Evolutionary conservation across 2,329 filamentous ascomycete genomes (phyloP).

Genomic region (Remersonia thermophila): DNA sequence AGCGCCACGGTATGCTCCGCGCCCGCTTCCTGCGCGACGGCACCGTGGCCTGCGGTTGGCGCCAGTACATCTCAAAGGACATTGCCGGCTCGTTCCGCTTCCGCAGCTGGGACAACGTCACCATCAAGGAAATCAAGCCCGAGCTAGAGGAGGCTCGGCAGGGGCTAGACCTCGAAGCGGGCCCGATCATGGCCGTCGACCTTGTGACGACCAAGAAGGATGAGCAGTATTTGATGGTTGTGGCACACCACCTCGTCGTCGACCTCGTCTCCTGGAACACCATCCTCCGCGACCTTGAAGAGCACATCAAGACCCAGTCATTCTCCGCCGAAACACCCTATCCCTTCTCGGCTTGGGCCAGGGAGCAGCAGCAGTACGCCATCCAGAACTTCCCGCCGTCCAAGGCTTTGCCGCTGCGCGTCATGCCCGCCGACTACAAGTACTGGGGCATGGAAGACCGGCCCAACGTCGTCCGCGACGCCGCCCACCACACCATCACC

Average conservation of each 20-base stretch:
- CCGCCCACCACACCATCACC: conserved; percentile 10
- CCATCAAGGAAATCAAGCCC: conserved; percentile 11
- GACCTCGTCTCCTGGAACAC: conserved; percentile 36
- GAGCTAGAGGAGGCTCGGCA: conserved; percentile 12
- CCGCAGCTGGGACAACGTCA: conserved; percentile 11
- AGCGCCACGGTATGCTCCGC: conserved; percentile 26
- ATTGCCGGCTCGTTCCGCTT: conserved; percentile 15
- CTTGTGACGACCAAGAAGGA: conserved; percentile 10
- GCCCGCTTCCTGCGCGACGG: conserved; percentile 20
- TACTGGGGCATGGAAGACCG: conserved; percentile 19
- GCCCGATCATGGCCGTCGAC: conserved; percentile 17
- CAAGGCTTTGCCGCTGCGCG: conserved; percentile 1
- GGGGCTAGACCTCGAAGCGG: conserved; percentile 14
- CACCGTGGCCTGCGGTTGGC: conserved; percentile 15
- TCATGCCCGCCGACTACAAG: conserved; percentile 5
- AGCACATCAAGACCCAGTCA: conserved; percentile 19
- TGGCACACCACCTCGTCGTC: conserved; percentile 27
- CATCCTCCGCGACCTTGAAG: conserved; percentile 31
- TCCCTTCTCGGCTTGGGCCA: conserved; percentile 28
- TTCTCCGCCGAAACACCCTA: conserved; percentile 3
- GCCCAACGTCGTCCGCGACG: conserved; percentile 15
- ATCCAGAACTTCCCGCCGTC: conserved; percentile 11
- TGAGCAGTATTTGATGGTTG: conserved; percentile 18
- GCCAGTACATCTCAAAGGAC: conserved; percentile 16
- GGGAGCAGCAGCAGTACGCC: conserved; percentile 19